Evolutionary conservation across 2,329 filamentous ascomycete species (phyloP), one percentile per base, ranked within the genome.

Genomic region (Dactylonectria estremocensis): DNA sequence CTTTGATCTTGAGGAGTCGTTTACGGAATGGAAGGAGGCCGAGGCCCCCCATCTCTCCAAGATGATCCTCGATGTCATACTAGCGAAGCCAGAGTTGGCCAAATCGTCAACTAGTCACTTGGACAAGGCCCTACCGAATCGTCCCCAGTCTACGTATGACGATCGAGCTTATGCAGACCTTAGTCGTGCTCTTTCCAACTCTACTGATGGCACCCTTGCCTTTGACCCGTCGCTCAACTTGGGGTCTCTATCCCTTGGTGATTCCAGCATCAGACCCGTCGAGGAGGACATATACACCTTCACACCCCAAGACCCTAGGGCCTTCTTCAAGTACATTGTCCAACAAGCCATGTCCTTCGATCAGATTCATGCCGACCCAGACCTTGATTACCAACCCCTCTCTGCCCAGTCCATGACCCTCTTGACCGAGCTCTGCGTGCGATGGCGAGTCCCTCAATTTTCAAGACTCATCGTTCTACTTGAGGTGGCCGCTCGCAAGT

Each of bases 11-110:
- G 94, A 97, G 64, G 95, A 97, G 67, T 92, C 92, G 3, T 99
- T 95, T 78, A 91, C 95, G 70, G 86, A 90, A 49, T 99, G 96
- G 96, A 97, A 95, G 80, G 95, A 93, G 78, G 89, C 91, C n/a
- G 96, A 99, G 80, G 89, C 89, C 3, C 92, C 93, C 13, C 94
- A 97, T 74, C 84, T 99, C 48, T 96, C 95, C 6, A 93, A 96
- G 74, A 95, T 98, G 90, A 96, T 99, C 87, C 87, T 97, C 74
- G 93, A 95, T 43, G 94, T 99, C 70, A 85, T 98, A 46, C 94
- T 93, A 68, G 92, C 92, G 6, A 94, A 93, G 73, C 95, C 95
- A 4, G 93, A 95, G 71, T 85, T 98, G 59, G 92, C 94, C 56
- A 97, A 95, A 78, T 92, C 88, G 70, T 91, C 92, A 4, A 88